Evolutionary conservation across 2,329 filamentous ascomycete species (phyloP).

Genomic region (Ilyonectria mors-panacis): DNA sequence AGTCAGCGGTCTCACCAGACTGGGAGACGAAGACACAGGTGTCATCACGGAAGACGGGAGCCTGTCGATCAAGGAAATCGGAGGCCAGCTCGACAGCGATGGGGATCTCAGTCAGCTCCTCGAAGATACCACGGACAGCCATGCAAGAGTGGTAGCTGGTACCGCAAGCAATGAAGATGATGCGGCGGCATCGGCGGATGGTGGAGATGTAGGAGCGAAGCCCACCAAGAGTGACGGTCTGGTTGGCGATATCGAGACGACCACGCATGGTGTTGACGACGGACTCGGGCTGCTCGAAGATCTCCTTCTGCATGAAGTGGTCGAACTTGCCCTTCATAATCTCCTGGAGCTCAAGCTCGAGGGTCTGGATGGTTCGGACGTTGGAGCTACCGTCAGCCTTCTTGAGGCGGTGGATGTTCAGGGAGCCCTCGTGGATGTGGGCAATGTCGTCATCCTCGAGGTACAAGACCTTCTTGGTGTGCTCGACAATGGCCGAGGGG

Average conservation of each 20-base stretch:
- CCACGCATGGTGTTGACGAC: slow-evolving; percentile 99
- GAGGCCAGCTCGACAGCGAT: slow-evolving; percentile 97
- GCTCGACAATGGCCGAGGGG: slow-evolving; percentile 97
- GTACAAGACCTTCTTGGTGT: slow-evolving; percentile 99
- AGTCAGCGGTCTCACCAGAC: slow-evolving; percentile 98
- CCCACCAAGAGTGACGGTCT: slow-evolving; percentile 95
- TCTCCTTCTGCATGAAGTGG: slow-evolving; percentile 99
- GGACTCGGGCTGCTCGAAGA: slow-evolving; percentile 99
- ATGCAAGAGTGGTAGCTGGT: slow-evolving; percentile 99
- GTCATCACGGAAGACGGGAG: slow-evolving; percentile 98
- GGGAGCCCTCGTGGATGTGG: slow-evolving; percentile 98
- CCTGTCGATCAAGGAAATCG: slow-evolving; percentile 96
- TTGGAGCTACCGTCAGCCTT: slow-evolving; percentile 98
- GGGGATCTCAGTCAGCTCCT: slow-evolving; percentile 97
- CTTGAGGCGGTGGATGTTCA: slow-evolving; percentile 98
- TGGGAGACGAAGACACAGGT: slow-evolving; percentile 99
- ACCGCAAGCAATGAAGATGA: slow-evolving; percentile 99
- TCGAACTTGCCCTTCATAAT: slow-evolving; percentile 99
- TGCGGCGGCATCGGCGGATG: slow-evolving; percentile 94
- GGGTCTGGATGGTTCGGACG: slow-evolving; percentile 96
- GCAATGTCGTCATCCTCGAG: slow-evolving; percentile 99
- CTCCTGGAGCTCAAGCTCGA: slow-evolving; percentile 98
- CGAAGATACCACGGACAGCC: slow-evolving; percentile 97
- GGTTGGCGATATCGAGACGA: slow-evolving; percentile 93
- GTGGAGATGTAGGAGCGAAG: slow-evolving; percentile 96